These are phyloP conservation scores for Aspergillus aculeatus DNA, from an alignment of 2,329 filamentous ascomycete species.

Conservation along the genomic window DNA sequence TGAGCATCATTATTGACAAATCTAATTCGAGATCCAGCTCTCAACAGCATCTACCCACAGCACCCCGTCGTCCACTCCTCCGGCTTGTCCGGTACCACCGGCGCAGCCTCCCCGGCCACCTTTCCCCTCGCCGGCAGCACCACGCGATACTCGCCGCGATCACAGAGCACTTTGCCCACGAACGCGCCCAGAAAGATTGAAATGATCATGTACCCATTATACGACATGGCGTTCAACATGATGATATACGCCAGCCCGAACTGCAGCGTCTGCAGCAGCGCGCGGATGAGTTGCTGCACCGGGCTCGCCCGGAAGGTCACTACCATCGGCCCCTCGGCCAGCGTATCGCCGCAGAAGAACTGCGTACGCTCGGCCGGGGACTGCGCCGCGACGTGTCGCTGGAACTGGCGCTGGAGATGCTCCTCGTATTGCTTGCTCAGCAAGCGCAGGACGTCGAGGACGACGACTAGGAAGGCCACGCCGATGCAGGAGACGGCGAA, in stretches of 20 bases:
- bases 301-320: conserved; percentile 14
- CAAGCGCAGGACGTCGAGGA: conserved; percentile 14
- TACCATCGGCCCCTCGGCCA: not conserved
- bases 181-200: conserved; percentile 16
- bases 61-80: not conserved
- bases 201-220: conserved; percentile 18
- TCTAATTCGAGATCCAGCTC: too few relatives aligned
- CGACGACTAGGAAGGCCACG: conserved; percentile 13
- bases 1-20: too few relatives aligned
- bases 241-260: conserved; percentile 15
- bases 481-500: conserved; percentile 19
- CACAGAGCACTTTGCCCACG: conserved; percentile 15
- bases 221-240: conserved; percentile 17
- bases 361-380: not conserved
- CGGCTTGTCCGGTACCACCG: not conserved
- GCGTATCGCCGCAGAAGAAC: conserved; percentile 5
- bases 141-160: conserved; percentile 14
- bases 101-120: too few relatives aligned
- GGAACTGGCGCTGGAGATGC: conserved; percentile 12
- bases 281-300: conserved; percentile 14
- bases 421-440: conserved; percentile 16
- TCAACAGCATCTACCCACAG: not conserved
- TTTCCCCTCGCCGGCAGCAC: not conserved
- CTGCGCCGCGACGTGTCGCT: conserved; percentile 11
- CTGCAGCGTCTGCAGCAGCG: conserved; percentile 10